Conservation (phyloP, 2,329 filamentous ascomycete species). For the Xylaria sp. region DNA sequence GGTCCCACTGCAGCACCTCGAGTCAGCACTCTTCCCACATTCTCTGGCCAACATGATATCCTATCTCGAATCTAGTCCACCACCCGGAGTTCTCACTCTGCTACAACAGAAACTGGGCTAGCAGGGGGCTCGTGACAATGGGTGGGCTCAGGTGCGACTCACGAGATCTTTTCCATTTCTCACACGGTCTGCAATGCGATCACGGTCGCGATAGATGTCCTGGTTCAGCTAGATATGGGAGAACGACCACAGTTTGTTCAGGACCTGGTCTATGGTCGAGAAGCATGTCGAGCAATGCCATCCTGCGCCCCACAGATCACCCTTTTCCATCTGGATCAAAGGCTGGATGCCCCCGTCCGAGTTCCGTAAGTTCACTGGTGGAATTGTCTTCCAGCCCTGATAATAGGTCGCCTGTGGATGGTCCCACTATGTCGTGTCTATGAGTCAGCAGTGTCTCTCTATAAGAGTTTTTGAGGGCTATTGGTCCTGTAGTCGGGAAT, state of each 20-base stretch:
- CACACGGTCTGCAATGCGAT: slow-evolving; percentile 54
- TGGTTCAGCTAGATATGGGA: slow-evolving; percentile 58
- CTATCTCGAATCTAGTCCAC: background rate
- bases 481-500: too few relatives aligned
- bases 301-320: slow-evolving; percentile 50
- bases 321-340: slow-evolving; percentile 46
- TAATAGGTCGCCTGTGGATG: slow-evolving; percentile 65
- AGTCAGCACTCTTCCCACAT: background rate
- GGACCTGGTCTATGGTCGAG: slow-evolving; percentile 55
- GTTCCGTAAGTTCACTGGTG: slow-evolving; percentile 56
- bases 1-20: slow-evolving; percentile 45
- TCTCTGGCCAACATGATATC: too few relatives aligned
- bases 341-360: slow-evolving; percentile 46
- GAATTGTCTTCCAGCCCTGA: slow-evolving; percentile 51
- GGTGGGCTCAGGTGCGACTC: background rate
- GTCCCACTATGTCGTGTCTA: slow-evolving; percentile 55
- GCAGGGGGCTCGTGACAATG: background rate
- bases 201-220: slow-evolving; percentile 48
- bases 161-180: slow-evolving; percentile 53
- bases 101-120: background rate
- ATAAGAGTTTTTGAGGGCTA: too few relatives aligned
- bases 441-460: too few relatives aligned
- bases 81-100: too few relatives aligned
- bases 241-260: slow-evolving; percentile 59
- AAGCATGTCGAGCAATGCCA: slow-evolving; percentile 69